Percentiles rank a stretch among this genome's conserved stretches.
phyloP scores from a whole-genome alignment of 345 rosid species.

The Raphanus raphanistrum region DNA sequence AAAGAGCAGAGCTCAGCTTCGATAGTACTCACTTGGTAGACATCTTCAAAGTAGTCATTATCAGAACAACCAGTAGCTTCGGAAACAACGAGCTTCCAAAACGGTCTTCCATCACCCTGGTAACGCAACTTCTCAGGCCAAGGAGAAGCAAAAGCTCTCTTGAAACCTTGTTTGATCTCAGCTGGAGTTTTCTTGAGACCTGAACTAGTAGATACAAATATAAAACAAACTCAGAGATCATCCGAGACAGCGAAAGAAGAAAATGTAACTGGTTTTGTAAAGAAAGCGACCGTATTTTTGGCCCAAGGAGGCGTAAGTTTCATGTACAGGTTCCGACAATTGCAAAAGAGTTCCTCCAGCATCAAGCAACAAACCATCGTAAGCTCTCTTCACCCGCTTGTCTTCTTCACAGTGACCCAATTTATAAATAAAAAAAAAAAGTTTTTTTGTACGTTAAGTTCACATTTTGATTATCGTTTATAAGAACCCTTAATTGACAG shows the following conservation, averaged over 20 bases:
- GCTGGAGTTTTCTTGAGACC: conserved; percentile 64
- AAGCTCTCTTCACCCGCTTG: conserved; percentile 49
- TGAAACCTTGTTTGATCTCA: conserved; percentile 81
- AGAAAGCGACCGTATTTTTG: conserved; percentile 65
- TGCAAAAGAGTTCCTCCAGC: conserved; percentile 95
- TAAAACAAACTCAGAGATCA: not conserved
- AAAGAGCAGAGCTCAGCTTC: not conserved
- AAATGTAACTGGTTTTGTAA: not conserved
- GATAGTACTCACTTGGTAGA: conserved; percentile 57
- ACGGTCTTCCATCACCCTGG: conserved; percentile 93
- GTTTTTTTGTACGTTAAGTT: not conserved
- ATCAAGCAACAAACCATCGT: conserved; percentile 78
- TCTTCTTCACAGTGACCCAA: conserved; percentile 28
- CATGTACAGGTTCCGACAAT: conserved; percentile 68
- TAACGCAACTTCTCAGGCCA: conserved; percentile 88
- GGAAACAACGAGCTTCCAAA: conserved; percentile 75
- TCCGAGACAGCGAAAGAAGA: not conserved
- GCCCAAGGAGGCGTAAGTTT: conserved; percentile 77
- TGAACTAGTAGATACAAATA: conserved; percentile 24
- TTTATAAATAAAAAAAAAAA: not conserved
- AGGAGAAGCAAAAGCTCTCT: conserved; percentile 73
- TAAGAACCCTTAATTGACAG: not conserved
- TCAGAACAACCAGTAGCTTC: conserved; percentile 81
- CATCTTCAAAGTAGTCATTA: conserved; percentile 81
- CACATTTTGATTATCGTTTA: not conserved